Evolutionary conservation across 1,139 yeast genomes (phyloP).

Genomic region (Torulaspora pretoriensis): DNA sequence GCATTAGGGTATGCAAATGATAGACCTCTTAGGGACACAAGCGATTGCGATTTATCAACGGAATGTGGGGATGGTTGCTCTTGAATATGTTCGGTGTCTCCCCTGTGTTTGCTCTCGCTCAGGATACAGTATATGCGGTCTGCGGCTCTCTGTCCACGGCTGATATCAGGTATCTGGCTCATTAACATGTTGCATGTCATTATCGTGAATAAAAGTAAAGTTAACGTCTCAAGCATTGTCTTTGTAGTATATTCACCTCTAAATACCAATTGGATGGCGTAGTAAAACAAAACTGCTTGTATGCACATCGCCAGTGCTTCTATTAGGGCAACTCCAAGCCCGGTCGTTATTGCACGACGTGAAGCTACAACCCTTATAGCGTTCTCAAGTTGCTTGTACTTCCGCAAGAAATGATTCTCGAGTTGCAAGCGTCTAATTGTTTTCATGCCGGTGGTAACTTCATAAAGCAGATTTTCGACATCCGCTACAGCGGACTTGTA

Average conservation of each 20-base stretch:
- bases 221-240: constrained; percentile 64
- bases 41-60: constrained; percentile 18
- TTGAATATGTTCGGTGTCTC: constrained; percentile 9
- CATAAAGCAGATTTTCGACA: constrained; percentile 54
- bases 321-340: constrained; percentile 56
- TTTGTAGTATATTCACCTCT: constrained; percentile 48
- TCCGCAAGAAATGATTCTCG: constrained; percentile 43
- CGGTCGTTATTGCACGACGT: constrained; percentile 50
- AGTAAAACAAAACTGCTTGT: constrained; percentile 67
- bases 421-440: constrained; percentile 59
- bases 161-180: constrained; percentile 66
- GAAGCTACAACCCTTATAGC: constrained; percentile 39
- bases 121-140: constrained; percentile 49
- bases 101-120: constrained; percentile 21
- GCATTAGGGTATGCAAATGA: constrained; percentile 47
- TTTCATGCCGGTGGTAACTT: constrained; percentile 54
- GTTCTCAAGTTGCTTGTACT: constrained; percentile 37
- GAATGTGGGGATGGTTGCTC: constrained; percentile 24
- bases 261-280: constrained; percentile 69
- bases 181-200: constrained; percentile 58
- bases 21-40: constrained; percentile 43
- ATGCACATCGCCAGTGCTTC: constrained; percentile 54
- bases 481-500: constrained; percentile 56
- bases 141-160: constrained; percentile 73
- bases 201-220: constrained; percentile 70